Evolutionary conservation across 1,284 basidiomycete genomes (phyloP), one percentile per base, ranked within the genome.

Genomic region (Apiotrichum sp.): DNA sequence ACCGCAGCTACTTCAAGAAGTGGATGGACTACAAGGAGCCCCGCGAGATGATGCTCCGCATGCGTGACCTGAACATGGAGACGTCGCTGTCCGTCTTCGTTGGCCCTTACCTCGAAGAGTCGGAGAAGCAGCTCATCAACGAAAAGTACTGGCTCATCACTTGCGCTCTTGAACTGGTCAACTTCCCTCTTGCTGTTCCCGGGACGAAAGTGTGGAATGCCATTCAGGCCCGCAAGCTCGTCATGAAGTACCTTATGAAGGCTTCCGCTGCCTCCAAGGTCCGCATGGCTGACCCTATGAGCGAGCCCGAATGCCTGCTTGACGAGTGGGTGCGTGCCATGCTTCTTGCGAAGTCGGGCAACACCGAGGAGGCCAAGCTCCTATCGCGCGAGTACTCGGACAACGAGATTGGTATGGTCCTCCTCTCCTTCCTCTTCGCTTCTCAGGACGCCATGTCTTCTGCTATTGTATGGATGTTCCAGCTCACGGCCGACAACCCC

Each of bases 361-460:
- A 88, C 62, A 84, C 84, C 57, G 78, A 78, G 54, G 73, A 78
- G 61, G 72, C 77, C 47, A 74, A 75, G 48, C 69, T 78, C 16
- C 73, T 81, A 40, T 70, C 75, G 16, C 83, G 83, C 63, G 91
- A 98, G 66, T 98, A 95, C 78, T 89, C 85, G 59, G 88, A 98
- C 76, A 82, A 84, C 66, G 95, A 98, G 78, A 98, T 98, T 82
- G 93, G 86, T 34, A 90, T 97, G 86, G 93, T 96, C 64, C 78
- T 96, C 42, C 85, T 98, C 69, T 92, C 89, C 22, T 98, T 98
- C 86, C 80, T 98, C 57, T 98, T 98, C 69, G 95, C 96, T 8
- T 91, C 88, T 32, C 95, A 98, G 79, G 95, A 98, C 73, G 95
- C 95, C 59, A 98, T 98, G 95, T 90, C 89, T 71, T 88, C 86